phyloP scores from a whole-genome alignment of 805 yeast species.

The Pichia kluyveri region DNA sequence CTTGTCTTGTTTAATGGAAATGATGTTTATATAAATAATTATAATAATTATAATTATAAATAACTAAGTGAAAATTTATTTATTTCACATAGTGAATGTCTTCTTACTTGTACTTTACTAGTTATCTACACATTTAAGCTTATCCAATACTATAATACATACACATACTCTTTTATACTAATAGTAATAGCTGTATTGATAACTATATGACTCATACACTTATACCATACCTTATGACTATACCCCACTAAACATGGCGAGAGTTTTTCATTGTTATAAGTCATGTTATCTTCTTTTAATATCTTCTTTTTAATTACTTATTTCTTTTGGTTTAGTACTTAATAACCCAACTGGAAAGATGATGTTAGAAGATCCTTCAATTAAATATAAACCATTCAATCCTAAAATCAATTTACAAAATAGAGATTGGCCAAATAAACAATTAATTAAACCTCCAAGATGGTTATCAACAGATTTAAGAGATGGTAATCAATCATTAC shows the following conservation, averaged over 20 bases:
- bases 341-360: background rate
- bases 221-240: too few relatives aligned
- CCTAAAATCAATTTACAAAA: conserved; percentile 44
- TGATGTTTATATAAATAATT: too few relatives aligned
- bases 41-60: too few relatives aligned
- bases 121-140: too few relatives aligned
- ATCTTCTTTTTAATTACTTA: background rate
- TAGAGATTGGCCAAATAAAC: conserved; percentile 62
- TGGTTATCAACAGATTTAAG: conserved; percentile 80
- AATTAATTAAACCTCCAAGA: conserved; percentile 57
- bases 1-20: background rate
- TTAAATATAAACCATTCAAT: conserved; percentile 51
- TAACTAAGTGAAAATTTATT: too few relatives aligned
- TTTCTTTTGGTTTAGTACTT: background rate
- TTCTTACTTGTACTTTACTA: too few relatives aligned
- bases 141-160: too few relatives aligned
- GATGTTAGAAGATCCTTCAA: conserved; percentile 50
- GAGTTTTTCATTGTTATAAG: background rate
- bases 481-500: conserved; percentile 79
- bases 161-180: too few relatives aligned
- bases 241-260: too few relatives aligned
- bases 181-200: too few relatives aligned
- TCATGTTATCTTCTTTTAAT: background rate
- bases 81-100: too few relatives aligned
- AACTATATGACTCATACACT: too few relatives aligned